Evolutionary conservation across 768 basidiomycete genomes (phyloP).

Genomic region (Lepiota venenata): DNA sequence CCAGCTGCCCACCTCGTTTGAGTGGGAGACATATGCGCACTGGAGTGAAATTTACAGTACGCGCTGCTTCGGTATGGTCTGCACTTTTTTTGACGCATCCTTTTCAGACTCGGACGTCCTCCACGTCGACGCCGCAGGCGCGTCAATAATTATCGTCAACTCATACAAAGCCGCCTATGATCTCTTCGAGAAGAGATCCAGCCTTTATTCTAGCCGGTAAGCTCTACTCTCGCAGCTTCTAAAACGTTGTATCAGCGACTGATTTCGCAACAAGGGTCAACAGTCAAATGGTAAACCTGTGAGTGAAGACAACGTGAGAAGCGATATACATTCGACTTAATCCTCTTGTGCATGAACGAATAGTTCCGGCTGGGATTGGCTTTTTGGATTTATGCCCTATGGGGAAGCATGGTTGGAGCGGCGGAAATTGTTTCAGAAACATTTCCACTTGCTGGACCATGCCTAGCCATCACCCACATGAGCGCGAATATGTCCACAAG

Average conservation of each 20-base stretch:
- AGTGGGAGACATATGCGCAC: constrained; percentile 32
- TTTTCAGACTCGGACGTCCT: constrained; percentile 23
- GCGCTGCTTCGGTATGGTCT: neutral
- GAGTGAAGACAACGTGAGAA: neutral
- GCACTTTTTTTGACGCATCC: neutral
- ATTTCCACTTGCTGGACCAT: constrained; percentile 39
- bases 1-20: constrained; percentile 33
- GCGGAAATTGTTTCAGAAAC: constrained; percentile 39
- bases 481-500: constrained; percentile 37
- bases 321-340: too few relatives aligned
- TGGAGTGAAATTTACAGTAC: constrained; percentile 37
- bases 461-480: constrained; percentile 41
- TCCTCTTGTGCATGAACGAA: neutral
- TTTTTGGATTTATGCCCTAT: constrained; percentile 18
- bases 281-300: constrained; percentile 12
- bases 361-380: constrained; percentile 15
- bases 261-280: neutral
- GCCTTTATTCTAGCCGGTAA: constrained; percentile 32
- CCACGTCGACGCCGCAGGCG: constrained; percentile 20
- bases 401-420: constrained; percentile 17
- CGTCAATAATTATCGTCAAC: constrained; percentile 26
- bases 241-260: neutral
- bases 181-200: constrained; percentile 35
- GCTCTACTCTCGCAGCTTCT: too few relatives aligned
- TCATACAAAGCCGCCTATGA: constrained; percentile 31